Base-by-base conservation (phyloP, 2,329 filamentous ascomycete species). In the Sclerotinia spermophila region DNA sequence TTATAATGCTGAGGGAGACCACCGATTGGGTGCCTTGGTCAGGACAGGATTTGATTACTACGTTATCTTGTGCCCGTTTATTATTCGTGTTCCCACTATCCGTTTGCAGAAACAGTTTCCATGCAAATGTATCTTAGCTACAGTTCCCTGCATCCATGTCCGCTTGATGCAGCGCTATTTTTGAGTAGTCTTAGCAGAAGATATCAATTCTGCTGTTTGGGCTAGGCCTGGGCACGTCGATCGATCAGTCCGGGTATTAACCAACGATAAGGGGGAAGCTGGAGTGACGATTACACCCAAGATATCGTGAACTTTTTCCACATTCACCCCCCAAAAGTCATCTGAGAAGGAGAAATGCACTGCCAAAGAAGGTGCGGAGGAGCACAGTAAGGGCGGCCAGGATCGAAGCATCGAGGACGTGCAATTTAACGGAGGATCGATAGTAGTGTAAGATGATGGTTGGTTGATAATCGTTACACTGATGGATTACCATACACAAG, bases 101-200 rank as follows among this genome's bases (percentile, higher is more conserved):
- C 81, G 76, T 81, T 81, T 79, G 74, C 64, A 82, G 81, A 75
- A 82, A 82, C 78, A 79, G 72, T 81, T 82, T 82, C 81, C 82
- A 81, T 82, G 70, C 72, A 75, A 67, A 59, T 71, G 70, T 51
- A 70, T 72, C 67, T 64, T 69, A 71, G 72, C 74, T 64, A 44
- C 66, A 71, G 33, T 62, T 69, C 72, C 74, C 73, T 75, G 73
- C 51, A 66, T 72, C 66, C 59, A 69, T 42, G 72, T 58, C 72
- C 64, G 69, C 58, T 70, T 71, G 64, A 59, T 71, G 69, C 73
- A 72, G 67, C 55, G 51, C 55, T 55, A 68, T 69, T 66, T 30
- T 59, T 71, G 69, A 66, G 44, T 73, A 69, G 66, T 53, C 59
- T 53, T 75, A 38, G 60, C 68, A 66, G 68, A 69, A 74, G 66